Conservation (phyloP, 1,284 basidiomycete species). For the Xerocomus minutiporus region DNA sequence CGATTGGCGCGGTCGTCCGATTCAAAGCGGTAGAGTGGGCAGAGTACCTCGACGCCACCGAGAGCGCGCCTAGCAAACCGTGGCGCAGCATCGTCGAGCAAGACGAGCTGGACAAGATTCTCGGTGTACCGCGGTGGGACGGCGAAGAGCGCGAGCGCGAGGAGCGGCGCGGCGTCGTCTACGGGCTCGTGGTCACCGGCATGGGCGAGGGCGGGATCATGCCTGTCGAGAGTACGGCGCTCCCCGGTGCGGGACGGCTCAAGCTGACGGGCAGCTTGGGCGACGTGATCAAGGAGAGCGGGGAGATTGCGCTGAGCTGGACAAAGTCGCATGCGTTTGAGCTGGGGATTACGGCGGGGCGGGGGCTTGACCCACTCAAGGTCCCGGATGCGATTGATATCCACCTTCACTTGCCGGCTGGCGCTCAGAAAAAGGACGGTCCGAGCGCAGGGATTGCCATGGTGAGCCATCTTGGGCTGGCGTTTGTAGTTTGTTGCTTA, state of each 20-base stretch:
- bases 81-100: constrained; percentile 67
- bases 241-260: constrained; percentile 68
- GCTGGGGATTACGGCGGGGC: constrained; percentile 67
- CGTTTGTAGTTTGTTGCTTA: not conserved
- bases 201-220: constrained; percentile 85
- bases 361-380: constrained; percentile 70
- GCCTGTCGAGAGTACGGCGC: constrained; percentile 73
- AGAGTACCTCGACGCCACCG: constrained; percentile 52
- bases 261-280: constrained; percentile 80
- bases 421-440: constrained; percentile 88
- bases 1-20: constrained; percentile 80
- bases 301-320: constrained; percentile 82
- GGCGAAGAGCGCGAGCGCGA: constrained; percentile 73
- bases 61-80: constrained; percentile 18
- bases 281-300: constrained; percentile 87
- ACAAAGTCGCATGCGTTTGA: constrained; percentile 81
- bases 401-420: constrained; percentile 84
- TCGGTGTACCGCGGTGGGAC: constrained; percentile 81
- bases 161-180: constrained; percentile 69
- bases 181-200: constrained; percentile 85
- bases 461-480: constrained; percentile 37
- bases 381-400: constrained; percentile 69
- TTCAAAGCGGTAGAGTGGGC: constrained; percentile 90
- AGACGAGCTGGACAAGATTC: constrained; percentile 76
- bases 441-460: constrained; percentile 88